Evolutionary conservation across 306 rosid genomes (phyloP), one percentile per base, ranked within the genome.

Genomic region (Macrotyloma uniflorum): DNA sequence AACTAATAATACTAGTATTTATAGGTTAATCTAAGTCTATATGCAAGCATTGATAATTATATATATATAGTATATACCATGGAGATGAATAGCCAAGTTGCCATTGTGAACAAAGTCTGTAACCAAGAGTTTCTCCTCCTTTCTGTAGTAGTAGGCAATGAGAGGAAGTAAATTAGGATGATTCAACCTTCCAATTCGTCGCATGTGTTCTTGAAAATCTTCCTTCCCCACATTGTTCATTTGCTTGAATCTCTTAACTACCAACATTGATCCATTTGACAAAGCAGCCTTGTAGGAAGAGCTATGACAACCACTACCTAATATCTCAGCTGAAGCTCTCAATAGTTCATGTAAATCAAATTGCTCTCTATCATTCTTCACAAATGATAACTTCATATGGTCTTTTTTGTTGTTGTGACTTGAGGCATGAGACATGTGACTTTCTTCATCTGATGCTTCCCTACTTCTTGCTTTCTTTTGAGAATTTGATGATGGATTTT

Each of bases 101-200:
- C 94, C 91, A 22, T 86, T 91, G 8, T 36, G 67, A 49, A 90
- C 65, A 54, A 7, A 88, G 69, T 91, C 81, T 0, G 88, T 47
- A n/a, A 93, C 74, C 82, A 95, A 86, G 80, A 95, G 96, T 79
- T 95, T 95, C 74, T 95, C 99, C 20, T 93, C 99, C 70, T 74
- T 90, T 72, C 92, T 87, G 66, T 88, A 89, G 75, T 91, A 95
- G 77, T 87, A 95, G 69, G 97, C 94, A 8, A 95, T 84, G 0
- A 95, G 93, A 65, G 99, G 93, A 79, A 95, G 96, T 64, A 95
- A 47, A 68, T 91, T 93, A 14, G 91, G 83, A 75, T 95, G 97
- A 18, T 14, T 70, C 67, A 95, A 69, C 85, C 89, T 87, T 67
- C 98, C 99, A 8, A 95, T 12, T 75, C 93, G 84, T 32, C 82